Base-by-base conservation (phyloP, 2,329 filamentous ascomycete species). In the Botryotinia globosa region DNA sequence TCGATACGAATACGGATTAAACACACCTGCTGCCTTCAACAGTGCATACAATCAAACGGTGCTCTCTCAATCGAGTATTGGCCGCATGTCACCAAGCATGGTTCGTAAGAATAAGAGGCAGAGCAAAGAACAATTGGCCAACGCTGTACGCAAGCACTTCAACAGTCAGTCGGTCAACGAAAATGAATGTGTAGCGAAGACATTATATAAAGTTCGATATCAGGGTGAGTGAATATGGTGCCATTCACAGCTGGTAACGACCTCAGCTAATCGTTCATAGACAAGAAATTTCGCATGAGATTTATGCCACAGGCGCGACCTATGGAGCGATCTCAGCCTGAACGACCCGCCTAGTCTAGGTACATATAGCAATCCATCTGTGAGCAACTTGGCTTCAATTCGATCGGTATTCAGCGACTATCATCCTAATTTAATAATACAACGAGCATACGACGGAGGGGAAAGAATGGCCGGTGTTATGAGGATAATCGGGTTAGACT, bases 141-240 rank as follows among this genome's bases (percentile, higher is more conserved):
- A 89, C 76, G 86, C 88, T 2, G 91, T 94, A 66, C 87, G 92
- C 76, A 94, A 94, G 81, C 92, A 96, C 82, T 96, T 96, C 83
- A 96, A 96, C 80, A 89, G 89, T 48, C 86, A 92, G 76, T 91
- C 91, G 25, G 88, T 95, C 58, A 91, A 90, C 76, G 93, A 97
- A 83, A 94, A 91, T 80, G 93, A 96, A 78, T 90, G 94, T 76
- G 91, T 96, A 73, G 91, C 94, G 72, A 91, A 80, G 54, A 81
- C 81, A 66, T 69, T 81, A 66, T 81, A 81, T 73, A 81, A 81
- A 71, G 80, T 81, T 34, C 79, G 78, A 54, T 80, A 77, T 75
- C 80, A 81, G 76, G 79, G 80, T 81, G 70, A 69, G 75, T 73
- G 22, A 18, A 70, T 16, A 54, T 18, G 32, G 48, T 34, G 14